These are phyloP conservation scores for Basidioascus undulatus DNA, from an alignment of 768 basidiomycete species.

Conservation along the genomic window DNA sequence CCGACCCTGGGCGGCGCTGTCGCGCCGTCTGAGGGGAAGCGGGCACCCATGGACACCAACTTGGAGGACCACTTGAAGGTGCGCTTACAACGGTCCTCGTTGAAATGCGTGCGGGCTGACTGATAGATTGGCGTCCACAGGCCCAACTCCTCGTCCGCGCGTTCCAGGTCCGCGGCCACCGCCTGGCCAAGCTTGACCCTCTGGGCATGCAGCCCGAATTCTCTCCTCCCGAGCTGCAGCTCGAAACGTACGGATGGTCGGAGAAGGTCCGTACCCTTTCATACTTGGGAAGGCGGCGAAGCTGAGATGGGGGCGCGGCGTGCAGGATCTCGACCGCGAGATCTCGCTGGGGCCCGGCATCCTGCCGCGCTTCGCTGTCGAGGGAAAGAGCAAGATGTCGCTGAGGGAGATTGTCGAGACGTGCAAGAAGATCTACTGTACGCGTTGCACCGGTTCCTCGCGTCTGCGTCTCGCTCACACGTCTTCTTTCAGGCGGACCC, in stretches of 20 bases:
- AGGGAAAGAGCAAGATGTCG: slow-evolving; percentile 65
- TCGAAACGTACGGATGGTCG: slow-evolving; percentile 84
- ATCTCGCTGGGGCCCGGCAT: slow-evolving; percentile 90
- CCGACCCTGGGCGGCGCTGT: slow-evolving; percentile 33
- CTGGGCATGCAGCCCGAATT: too few relatives aligned
- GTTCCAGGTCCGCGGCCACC: slow-evolving; percentile 96
- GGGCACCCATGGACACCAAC: too few relatives aligned
- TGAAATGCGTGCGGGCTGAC: too few relatives aligned
- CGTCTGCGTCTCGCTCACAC: background rate
- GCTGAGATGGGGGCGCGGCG: too few relatives aligned
- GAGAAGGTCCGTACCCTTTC: too few relatives aligned
- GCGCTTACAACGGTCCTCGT: slow-evolving; percentile 9
- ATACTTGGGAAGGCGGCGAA: too few relatives aligned
- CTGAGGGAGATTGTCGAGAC: slow-evolving; percentile 75
- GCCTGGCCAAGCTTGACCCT: slow-evolving; percentile 84
- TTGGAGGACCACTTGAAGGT: slow-evolving; percentile 92
- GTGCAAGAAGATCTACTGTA: slow-evolving; percentile 82
- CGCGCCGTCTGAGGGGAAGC: too few relatives aligned
- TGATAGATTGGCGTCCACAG: too few relatives aligned
- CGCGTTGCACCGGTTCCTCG: slow-evolving; percentile 13
- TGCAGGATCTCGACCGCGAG: slow-evolving; percentile 80
- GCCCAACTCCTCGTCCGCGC: slow-evolving; percentile 93
- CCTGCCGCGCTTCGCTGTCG: slow-evolving; percentile 75
- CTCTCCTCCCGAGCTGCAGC: slow-evolving; percentile 81
- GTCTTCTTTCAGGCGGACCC: slow-evolving; percentile 36